Evolutionary conservation across 495 filamentous ascomycete species (phyloP), one percentile per base, ranked within the genome.

Genomic region (Aspergillus nidulans): DNA sequence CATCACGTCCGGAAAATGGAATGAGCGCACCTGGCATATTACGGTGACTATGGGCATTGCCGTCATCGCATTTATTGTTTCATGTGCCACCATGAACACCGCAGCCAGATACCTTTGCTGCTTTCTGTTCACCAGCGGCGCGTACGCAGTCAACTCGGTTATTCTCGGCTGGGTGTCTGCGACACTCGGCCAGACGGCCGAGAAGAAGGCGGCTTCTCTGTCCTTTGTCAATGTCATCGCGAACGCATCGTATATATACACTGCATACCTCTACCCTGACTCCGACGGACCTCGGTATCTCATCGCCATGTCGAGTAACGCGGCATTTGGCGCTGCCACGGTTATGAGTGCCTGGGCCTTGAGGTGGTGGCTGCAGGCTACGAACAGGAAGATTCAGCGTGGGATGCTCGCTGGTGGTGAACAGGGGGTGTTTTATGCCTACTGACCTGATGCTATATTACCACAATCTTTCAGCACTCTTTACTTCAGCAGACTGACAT

Each of bases 101-200:
- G 74, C 64, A 1, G 78, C 69, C 0, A 69, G 79, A 41, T 83
- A 81, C 61, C 69, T 81, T 40, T 73, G 76, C 32, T 72, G 75
- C 54, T 64, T 82, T 47, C 61, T 84, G 48, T 78, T 79, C 23
- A 66, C 81, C 38, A 74, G 73, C 4, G 38, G 23, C 1, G 71
- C 71, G 15, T 79, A 77, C 39, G 70, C 65, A 0, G 75, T 76
- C 2, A 76, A 77, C 55, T 70, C 74, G 56, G 74, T 82, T 49
- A 73, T 79, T 28, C 58, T 82, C 3, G 71, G 76, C 8, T 83
- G 80, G 81, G 70, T 77, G 0, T 71, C 74, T 10, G 73, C 74
- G 48, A 77, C 77, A n/a, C 74, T 81, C 25, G 77, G 77, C 1
- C 73, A 80, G 13, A 77, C 79, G 0, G 57, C 73, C 6, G 77